Evolutionary conservation across 306 rosid genomes (phyloP).

Genomic region (Spatholobus suberectus): DNA sequence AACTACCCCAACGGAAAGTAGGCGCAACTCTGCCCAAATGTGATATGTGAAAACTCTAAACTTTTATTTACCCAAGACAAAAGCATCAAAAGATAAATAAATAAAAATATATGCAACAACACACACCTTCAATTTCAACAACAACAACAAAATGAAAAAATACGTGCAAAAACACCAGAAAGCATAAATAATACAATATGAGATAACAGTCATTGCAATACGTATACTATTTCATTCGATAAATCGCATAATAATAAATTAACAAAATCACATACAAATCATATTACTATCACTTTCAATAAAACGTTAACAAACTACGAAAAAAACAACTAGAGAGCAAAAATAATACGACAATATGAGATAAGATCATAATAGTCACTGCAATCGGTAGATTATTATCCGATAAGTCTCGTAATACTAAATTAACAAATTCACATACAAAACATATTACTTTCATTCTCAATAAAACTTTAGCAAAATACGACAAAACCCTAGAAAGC

Average conservation of each 20-base stretch:
- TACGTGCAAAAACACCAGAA: neutral
- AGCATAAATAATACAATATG: neutral
- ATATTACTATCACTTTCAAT: neutral
- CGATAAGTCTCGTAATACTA: neutral
- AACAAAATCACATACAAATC: constrained; percentile 4
- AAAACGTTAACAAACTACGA: neutral
- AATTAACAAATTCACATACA: neutral
- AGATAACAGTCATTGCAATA: neutral
- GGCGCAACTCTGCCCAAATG: neutral
- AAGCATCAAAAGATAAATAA: neutral
- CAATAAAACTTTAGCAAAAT: neutral
- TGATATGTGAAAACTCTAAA: neutral
- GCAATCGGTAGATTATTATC: neutral
- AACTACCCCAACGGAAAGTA: neutral
- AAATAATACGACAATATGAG: neutral
- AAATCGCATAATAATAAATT: neutral
- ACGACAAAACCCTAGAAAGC: neutral
- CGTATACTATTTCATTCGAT: neutral
- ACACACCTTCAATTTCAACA: constrained; percentile 18
- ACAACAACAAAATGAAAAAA: neutral
- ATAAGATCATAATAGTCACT: neutral
- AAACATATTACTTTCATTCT: neutral
- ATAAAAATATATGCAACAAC: neutral
- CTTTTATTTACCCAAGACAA: neutral
- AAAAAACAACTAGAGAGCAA: neutral